Percentiles rank a stretch among this genome's conserved stretches.
phyloP scores from a whole-genome alignment of 1,284 basidiomycete species.

The Marasmius sp. region DNA sequence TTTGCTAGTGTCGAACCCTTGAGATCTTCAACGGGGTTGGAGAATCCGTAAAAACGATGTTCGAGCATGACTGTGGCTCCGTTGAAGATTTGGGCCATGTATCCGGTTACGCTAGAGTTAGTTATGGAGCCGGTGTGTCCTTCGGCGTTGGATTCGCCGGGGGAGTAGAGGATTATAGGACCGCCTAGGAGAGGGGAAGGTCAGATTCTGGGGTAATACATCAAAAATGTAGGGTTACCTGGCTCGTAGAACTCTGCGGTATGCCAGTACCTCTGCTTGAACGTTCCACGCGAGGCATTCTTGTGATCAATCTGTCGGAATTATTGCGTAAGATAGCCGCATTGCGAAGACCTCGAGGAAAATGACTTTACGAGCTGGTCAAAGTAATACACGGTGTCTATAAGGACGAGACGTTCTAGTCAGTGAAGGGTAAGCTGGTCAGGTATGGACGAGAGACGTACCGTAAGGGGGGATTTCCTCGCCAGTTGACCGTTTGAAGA shows the following conservation, averaged over 20 bases:
- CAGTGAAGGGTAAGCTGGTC: no score
- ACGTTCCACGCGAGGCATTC: conserved; percentile 66
- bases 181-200: conserved; percentile 43
- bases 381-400: conserved; percentile 56
- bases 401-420: no score
- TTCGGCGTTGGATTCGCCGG: conserved; percentile 40
- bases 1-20: conserved; percentile 51
- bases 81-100: conserved; percentile 64
- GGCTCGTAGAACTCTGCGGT: conserved; percentile 61
- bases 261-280: conserved; percentile 72
- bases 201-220: neutral
- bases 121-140: conserved; percentile 59
- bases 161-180: conserved; percentile 62
- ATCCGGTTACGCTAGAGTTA: conserved; percentile 62
- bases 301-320: conserved; percentile 58
- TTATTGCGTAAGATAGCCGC: neutral
- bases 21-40: conserved; percentile 60
- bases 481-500: conserved; percentile 19
- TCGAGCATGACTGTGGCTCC: conserved; percentile 59
- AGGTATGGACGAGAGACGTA: no score
- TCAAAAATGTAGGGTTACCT: conserved; percentile 32
- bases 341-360: neutral
- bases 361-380: conserved; percentile 20
- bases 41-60: conserved; percentile 48
- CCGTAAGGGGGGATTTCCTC: no score